Evolutionary conservation across 148 eudicot genomes (phyloP), one percentile per base, ranked within the genome.

Genomic region (Cornus controversa): DNA sequence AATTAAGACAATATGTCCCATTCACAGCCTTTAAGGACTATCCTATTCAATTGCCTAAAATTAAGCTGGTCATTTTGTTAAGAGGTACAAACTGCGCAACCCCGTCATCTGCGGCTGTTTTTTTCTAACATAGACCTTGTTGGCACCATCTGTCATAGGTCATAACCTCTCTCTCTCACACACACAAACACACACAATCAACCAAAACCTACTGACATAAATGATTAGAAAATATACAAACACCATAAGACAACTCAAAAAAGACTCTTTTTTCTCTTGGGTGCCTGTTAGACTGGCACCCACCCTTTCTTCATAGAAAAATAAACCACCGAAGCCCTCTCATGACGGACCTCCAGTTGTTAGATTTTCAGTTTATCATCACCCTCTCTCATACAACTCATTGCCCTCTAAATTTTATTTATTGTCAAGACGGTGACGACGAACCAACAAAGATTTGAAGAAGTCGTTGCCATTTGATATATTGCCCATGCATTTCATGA

Each of bases 171-270:
- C 10, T 63, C 57, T 53, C 58, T 25, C 45, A 40, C 45, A 40
- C 45, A 40, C 45, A 40, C 45, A 40, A 4, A 40, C 45, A 40
- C 9, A 40, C 9, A 40, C 62, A 6, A 8, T 60, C 73, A 71
- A 78, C 81, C 84, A 47, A 72, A 79, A 75, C 80, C 75, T 75
- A 72, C 62, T 63, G 66, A 63, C 47, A 58, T 71, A 40, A 40
- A 40, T 40, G 45, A 40, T 6, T 40, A 77, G 64, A 53, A 80
- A 77, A 29, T 40, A 40, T 40, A 40, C 45, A 40, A 40, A 40
- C 45, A 40, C 45, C 3, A 40, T 40, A 40, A 77, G 75, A 67
- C 89, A 82, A 73, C 84, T 60, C 80, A 82, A 72, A 80, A 82
- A 31, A 22, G 14, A 50, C 82, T 66, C 24, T 65, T 68, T 25